Conservation (phyloP, 2,329 filamentous ascomycete genomes). For the Fusarium globosum region DNA sequence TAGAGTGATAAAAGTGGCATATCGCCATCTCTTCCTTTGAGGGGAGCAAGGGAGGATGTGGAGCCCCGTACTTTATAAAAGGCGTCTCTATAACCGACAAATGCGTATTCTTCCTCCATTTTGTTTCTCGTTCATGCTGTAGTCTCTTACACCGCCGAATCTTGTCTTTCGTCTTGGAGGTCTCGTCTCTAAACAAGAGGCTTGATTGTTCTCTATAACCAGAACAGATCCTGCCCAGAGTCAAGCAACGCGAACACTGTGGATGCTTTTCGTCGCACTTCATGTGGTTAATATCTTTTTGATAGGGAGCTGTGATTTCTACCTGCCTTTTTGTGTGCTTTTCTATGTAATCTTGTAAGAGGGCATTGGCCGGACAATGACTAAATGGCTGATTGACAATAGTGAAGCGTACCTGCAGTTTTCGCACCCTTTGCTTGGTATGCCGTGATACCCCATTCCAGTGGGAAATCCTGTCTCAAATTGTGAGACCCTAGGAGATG, state of each 20-base stretch:
- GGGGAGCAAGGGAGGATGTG: background rate
- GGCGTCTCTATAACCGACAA: no score
- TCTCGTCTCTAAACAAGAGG: background rate
- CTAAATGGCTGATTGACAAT: no score
- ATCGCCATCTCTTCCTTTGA: background rate
- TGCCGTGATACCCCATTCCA: background rate
- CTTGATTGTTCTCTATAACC: background rate
- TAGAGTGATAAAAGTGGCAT: background rate
- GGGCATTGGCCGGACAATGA: no score
- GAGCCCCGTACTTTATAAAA: background rate
- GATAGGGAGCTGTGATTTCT: background rate
- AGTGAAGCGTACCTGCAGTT: background rate
- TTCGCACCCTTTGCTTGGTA: background rate
- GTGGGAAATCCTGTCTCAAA: no score
- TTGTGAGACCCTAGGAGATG: no score
- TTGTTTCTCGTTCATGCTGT: fast-evolving
- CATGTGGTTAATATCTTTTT: fast-evolving
- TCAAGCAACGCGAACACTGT: background rate
- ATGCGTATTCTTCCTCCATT: background rate
- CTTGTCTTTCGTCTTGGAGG: background rate
- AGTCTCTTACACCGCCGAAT: background rate
- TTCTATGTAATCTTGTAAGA: background rate
- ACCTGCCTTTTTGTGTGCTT: background rate
- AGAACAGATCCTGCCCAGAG: background rate
- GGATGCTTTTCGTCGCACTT: background rate